phyloP scores from a whole-genome alignment of 129 eudicot genomes.

The Arctium lappa region DNA sequence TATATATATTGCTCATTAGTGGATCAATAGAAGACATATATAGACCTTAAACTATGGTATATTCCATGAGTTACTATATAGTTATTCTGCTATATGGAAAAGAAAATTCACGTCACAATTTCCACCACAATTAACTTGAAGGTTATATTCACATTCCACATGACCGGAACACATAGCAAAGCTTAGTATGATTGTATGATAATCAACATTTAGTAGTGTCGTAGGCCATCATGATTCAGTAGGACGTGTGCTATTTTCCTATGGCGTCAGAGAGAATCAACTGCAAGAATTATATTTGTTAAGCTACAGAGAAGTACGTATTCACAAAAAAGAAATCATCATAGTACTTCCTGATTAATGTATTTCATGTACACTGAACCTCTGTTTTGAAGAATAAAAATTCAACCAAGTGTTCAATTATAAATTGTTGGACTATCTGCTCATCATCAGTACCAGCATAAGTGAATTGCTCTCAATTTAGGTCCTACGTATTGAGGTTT shows the following conservation, averaged over 20 bases:
- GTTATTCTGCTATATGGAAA: not conserved
- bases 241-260: not conserved
- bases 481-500: not conserved
- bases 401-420: not conserved
- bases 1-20: not conserved
- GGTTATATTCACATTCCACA: not conserved
- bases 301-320: not conserved
- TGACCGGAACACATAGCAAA: not conserved
- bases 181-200: not conserved
- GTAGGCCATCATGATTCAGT: conserved; percentile 1
- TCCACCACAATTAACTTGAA: not conserved
- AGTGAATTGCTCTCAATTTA: not conserved
- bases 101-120: not conserved
- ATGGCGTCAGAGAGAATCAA: not conserved
- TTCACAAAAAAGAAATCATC: not conserved
- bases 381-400: not conserved
- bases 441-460: conserved; percentile 1
- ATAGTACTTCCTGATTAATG: not conserved
- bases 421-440: not conserved
- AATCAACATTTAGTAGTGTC: not conserved
- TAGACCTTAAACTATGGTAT: not conserved
- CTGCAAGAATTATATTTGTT: not conserved
- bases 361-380: not conserved
- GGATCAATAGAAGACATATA: not conserved
- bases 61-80: not conserved